Percentiles rank a stretch among this genome's conserved stretches.
These are phyloP conservation scores for Aspergillus uvarum DNA, from an alignment of 2,329 filamentous ascomycete species.

Conservation along the genomic window DNA sequence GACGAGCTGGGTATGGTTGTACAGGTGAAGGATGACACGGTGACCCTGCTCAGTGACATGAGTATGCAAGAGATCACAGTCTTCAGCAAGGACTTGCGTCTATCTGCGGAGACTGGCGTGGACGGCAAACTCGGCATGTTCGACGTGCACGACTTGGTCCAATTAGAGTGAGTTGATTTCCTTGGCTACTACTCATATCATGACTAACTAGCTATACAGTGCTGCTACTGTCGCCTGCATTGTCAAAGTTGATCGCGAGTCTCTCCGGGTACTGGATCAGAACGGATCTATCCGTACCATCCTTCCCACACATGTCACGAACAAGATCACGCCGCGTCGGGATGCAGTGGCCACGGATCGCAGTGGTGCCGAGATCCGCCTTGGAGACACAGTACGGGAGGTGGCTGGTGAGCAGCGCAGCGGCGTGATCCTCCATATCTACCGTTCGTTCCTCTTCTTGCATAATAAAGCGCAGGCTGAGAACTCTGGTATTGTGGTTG, in stretches of 20 bases:
- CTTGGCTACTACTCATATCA: not conserved
- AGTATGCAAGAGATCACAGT: constrained; percentile 93
- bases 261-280: constrained; percentile 85
- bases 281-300: constrained; percentile 78
- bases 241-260: constrained; percentile 93
- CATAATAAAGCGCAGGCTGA: constrained; percentile 81
- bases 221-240: constrained; percentile 89
- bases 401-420: constrained; percentile 78
- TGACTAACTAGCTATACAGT: constrained; percentile 42
- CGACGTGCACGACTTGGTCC: constrained; percentile 88
- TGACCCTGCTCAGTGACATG: constrained; percentile 90
- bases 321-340: constrained; percentile 79
- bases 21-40: constrained; percentile 84
- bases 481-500: constrained; percentile 87
- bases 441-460: constrained; percentile 87
- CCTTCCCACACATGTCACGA: constrained; percentile 87
- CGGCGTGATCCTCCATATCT: constrained; percentile 89
- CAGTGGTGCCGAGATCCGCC: constrained; percentile 86
- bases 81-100: constrained; percentile 93
- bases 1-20: constrained; percentile 98
- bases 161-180: constrained; percentile 67
- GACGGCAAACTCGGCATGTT: constrained; percentile 81
- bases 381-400: constrained; percentile 91
- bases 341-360: constrained; percentile 88
- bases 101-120: constrained; percentile 88